Evolutionary conservation across 2,329 filamentous ascomycete species (phyloP).

Genomic region (Fusarium proliferatum): DNA sequence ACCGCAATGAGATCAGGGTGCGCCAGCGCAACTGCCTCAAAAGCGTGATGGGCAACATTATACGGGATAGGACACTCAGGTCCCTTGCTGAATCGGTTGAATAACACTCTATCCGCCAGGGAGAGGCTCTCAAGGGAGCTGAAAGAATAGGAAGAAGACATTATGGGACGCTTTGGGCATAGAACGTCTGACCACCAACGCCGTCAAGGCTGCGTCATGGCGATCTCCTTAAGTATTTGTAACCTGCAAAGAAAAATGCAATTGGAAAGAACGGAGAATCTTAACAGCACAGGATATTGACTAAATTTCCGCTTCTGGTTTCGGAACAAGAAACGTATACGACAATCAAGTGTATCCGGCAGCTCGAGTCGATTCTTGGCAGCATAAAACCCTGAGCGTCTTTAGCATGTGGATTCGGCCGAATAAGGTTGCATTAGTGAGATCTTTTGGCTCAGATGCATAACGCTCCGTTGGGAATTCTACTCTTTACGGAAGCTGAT

Average conservation of each 20-base stretch:
- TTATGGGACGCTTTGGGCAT: neutral
- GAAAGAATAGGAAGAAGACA: constrained; percentile 25
- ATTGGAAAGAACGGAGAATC: neutral
- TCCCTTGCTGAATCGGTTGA: constrained; percentile 32
- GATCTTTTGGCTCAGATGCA: constrained; percentile 14
- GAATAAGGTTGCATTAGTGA: constrained; percentile 25
- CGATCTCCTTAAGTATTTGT: neutral
- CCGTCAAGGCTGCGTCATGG: constrained; percentile 2
- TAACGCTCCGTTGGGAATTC: constrained; percentile 1
- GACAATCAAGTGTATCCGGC: neutral
- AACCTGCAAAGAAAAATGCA: neutral
- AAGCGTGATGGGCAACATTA: constrained; percentile 30
- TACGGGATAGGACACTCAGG: constrained; percentile 16
- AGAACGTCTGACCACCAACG: neutral
- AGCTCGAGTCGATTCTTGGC: neutral
- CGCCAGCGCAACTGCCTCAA: constrained; percentile 34
- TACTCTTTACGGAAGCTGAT: neutral
- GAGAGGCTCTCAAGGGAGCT: constrained; percentile 29
- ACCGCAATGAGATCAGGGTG: constrained; percentile 24
- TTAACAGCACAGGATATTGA: neutral
- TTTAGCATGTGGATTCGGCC: neutral
- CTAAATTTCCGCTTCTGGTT: constrained; percentile 16
- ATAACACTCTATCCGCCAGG: constrained; percentile 27
- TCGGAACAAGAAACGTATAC: constrained; percentile 13
- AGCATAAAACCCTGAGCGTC: neutral